These are phyloP conservation scores for Przewalskia tangutica DNA, from an alignment of 257 asterid genomes.

Conservation along the genomic window DNA sequence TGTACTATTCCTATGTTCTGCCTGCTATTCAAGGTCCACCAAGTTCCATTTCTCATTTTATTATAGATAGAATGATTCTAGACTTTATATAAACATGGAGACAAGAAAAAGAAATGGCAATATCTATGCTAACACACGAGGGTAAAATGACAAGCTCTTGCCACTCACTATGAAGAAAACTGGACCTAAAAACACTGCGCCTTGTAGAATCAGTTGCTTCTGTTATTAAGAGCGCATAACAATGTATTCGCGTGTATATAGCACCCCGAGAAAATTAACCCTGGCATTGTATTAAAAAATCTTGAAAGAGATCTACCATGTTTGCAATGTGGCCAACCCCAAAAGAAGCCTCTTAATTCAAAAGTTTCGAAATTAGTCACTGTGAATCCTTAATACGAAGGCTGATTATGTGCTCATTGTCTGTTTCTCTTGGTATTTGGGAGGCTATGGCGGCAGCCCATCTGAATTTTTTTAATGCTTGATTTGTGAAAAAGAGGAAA, in stretches of 20 bases:
- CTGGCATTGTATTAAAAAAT: background rate
- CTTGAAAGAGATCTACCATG: background rate
- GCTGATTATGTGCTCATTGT: background rate
- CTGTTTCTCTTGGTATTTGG: background rate
- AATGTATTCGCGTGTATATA: slow-evolving; percentile 17
- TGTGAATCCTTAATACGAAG: background rate
- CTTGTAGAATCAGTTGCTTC: slow-evolving; percentile 24
- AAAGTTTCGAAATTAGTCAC: background rate
- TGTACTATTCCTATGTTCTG: background rate
- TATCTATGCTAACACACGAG: background rate
- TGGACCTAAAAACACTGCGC: slow-evolving; percentile 15
- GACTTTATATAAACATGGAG: background rate
- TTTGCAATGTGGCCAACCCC: background rate
- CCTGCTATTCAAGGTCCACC: background rate
- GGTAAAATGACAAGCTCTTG: too few relatives aligned
- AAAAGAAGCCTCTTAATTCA: background rate
- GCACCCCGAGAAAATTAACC: background rate
- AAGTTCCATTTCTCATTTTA: background rate
- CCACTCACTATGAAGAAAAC: too few relatives aligned
- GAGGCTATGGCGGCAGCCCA: background rate
- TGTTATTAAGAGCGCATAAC: slow-evolving; percentile 29
- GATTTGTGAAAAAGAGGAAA: background rate
- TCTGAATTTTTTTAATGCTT: background rate
- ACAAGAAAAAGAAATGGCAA: background rate
- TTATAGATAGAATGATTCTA: background rate